Evolutionary conservation across 768 basidiomycete genomes (phyloP).

Genomic region (Rhodotorula babjevae): DNA sequence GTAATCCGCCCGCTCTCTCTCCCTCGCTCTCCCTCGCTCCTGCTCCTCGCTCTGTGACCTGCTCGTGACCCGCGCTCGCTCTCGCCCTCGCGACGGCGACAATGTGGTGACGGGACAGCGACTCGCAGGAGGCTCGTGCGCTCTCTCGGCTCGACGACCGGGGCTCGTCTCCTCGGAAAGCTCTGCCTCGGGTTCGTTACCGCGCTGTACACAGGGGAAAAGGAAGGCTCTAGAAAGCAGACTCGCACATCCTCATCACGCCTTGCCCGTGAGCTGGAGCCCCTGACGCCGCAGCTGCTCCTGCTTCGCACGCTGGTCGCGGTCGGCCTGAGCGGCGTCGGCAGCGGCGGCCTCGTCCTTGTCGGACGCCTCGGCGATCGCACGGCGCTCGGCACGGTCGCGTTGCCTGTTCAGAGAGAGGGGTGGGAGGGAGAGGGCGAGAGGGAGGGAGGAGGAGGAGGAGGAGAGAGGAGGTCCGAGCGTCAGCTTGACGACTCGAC

Average conservation of each 20-base stretch:
- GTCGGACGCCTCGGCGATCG: conserved; percentile 23
- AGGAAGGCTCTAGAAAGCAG: not conserved
- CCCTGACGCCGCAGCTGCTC: conserved; percentile 20
- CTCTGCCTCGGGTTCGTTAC: not conserved
- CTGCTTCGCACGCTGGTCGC: not conserved
- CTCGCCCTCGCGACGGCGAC: too few relatives aligned
- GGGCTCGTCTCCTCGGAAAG: too few relatives aligned
- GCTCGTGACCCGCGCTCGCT: too few relatives aligned
- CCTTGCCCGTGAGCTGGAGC: conserved; percentile 22
- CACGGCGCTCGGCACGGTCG: conserved; percentile 23
- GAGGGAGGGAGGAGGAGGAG: not conserved
- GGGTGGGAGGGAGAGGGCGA: too few relatives aligned
- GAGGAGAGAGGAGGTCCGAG: too few relatives aligned
- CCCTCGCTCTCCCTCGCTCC: too few relatives aligned
- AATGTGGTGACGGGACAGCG: too few relatives aligned
- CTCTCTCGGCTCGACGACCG: too few relatives aligned
- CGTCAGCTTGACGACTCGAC: too few relatives aligned
- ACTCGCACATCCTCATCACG: not conserved
- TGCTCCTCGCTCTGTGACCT: too few relatives aligned
- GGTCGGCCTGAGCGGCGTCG: not conserved
- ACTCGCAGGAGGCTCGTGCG: too few relatives aligned
- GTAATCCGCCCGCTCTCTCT: too few relatives aligned
- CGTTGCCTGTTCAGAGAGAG: not conserved
- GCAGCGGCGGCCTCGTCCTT: not conserved
- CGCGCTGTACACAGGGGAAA: conserved; percentile 4